phyloP scores from a whole-genome alignment of 352 stramenopile species.

The Thraustochytrium sp. region DNA sequence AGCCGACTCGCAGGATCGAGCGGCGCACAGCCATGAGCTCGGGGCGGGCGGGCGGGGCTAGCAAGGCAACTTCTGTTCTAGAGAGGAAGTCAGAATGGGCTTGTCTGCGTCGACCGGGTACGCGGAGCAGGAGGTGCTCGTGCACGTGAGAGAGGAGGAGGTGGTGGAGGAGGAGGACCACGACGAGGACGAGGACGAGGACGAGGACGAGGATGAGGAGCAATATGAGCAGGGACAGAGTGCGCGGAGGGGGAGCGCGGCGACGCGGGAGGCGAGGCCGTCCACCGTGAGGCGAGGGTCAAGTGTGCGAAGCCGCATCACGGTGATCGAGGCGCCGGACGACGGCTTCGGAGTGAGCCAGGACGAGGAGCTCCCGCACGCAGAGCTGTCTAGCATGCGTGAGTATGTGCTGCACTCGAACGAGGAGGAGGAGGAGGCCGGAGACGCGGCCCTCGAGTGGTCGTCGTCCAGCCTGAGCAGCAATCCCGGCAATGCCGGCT shows the following conservation, averaged over 20 bases:
- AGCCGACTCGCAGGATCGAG: too few species aligned
- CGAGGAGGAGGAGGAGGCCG: not conserved
- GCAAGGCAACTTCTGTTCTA: not conserved
- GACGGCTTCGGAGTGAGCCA: conserved; percentile 17
- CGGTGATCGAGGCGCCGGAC: not conserved
- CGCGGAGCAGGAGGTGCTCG: conserved; percentile 11
- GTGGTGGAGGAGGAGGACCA: not conserved
- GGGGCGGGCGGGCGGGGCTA: too few species aligned
- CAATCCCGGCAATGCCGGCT: not conserved
- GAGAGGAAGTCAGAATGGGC: not conserved
- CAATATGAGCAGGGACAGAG: not conserved
- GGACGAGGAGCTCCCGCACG: not conserved
- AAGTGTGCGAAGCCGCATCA: not conserved
- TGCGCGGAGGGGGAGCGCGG: not conserved
- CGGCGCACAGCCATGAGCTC: not conserved
- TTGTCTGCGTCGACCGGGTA: not conserved
- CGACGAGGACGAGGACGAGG: not conserved
- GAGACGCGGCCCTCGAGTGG: too few species aligned
- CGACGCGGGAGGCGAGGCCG: not conserved
- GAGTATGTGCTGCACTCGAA: not conserved
- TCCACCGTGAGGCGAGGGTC: not conserved
- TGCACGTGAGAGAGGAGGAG: conserved; percentile 18
- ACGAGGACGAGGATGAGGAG: not conserved
- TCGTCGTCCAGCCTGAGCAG: too few species aligned
- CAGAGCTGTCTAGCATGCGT: not conserved